phyloP scores from a whole-genome alignment of 148 eudicot genomes.

The Nepenthes gracilis region DNA sequence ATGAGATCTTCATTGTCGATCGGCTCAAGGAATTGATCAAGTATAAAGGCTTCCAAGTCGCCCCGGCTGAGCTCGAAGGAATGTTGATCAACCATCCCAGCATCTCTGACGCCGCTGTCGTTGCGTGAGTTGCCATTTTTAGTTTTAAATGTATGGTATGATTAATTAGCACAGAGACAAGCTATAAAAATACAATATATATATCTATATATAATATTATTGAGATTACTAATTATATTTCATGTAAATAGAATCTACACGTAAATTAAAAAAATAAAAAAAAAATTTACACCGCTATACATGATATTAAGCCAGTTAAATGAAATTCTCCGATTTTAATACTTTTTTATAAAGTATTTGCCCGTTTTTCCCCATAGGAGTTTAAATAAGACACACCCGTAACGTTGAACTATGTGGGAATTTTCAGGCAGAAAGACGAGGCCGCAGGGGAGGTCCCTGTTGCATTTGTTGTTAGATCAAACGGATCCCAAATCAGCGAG shows the following conservation, averaged over 20 bases:
- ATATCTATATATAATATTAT: too few relatives aligned
- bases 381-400: too few relatives aligned
- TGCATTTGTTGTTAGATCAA: slow-evolving; percentile 69
- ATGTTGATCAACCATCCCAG: slow-evolving; percentile 55
- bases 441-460: slow-evolving; percentile 93
- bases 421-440: slow-evolving; percentile 64
- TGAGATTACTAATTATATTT: too few relatives aligned
- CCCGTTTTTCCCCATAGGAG: too few relatives aligned
- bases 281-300: too few relatives aligned
- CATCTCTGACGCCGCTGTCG: slow-evolving; percentile 85
- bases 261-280: too few relatives aligned
- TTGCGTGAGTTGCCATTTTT: slow-evolving; percentile 41
- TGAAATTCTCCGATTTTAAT: background rate
- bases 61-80: slow-evolving; percentile 92
- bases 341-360: background rate
- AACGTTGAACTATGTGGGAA: background rate
- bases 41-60: slow-evolving; percentile 85
- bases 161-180: background rate
- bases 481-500: slow-evolving; percentile 57
- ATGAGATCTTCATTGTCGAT: slow-evolving; percentile 80
- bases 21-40: slow-evolving; percentile 82
- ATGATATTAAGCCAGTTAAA: background rate
- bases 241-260: too few relatives aligned
- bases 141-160: background rate
- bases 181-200: background rate